These are phyloP conservation scores for Inga oerstediana DNA, from an alignment of 306 rosid genomes.

Conservation along the genomic window DNA sequence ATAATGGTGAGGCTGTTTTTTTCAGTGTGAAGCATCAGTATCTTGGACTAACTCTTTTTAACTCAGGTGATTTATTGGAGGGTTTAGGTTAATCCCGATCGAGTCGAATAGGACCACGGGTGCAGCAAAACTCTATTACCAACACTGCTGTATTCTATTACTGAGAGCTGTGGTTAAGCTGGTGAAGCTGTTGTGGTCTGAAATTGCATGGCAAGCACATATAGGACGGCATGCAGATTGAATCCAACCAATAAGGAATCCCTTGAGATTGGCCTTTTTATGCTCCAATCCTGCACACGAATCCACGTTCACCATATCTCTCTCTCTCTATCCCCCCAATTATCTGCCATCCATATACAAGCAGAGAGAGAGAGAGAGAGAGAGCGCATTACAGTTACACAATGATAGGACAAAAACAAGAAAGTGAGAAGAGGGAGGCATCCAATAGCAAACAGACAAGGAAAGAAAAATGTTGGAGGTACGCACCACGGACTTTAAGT, in stretches of 20 bases:
- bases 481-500: neutral
- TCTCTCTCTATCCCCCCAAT: neutral
- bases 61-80: rapidly evolving
- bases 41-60: too few species aligned
- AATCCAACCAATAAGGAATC: neutral
- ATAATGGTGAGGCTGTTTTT: too few species aligned
- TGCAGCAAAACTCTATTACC: too few species aligned
- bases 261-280: too few species aligned
- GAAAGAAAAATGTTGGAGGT: neutral
- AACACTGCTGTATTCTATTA: too few species aligned
- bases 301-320: neutral
- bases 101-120: too few species aligned
- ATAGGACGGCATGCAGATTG: neutral
- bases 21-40: too few species aligned
- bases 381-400: neutral
- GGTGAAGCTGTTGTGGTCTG: neutral
- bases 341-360: neutral
- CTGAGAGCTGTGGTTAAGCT: too few species aligned
- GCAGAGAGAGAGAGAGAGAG: neutral
- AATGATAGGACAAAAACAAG: neutral
- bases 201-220: neutral
- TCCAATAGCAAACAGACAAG: neutral
- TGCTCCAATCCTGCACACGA: neutral
- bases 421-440: neutral
- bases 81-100: too few species aligned